Evolutionary conservation across 371 early-diverging fungal genomes (phyloP).

Genomic region (Mucor irregularis): DNA sequence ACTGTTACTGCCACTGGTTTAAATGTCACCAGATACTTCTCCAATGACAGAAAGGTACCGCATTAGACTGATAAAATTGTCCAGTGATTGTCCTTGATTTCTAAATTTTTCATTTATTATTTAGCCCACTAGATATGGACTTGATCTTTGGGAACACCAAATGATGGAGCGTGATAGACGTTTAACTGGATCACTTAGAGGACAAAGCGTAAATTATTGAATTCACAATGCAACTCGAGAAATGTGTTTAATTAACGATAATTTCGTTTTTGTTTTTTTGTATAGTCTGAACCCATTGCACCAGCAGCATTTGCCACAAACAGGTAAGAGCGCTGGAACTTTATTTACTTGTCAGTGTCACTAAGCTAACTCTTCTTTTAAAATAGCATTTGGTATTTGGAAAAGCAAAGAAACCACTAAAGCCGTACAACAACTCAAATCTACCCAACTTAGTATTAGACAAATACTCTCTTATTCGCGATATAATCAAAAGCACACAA

Average conservation of each 20-base stretch:
- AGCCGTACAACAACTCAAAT: neutral
- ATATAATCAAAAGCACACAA: too few relatives aligned
- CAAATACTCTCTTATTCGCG: too few relatives aligned
- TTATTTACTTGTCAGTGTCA: neutral
- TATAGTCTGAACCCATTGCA: constrained; percentile 41
- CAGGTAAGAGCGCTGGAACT: constrained; percentile 27
- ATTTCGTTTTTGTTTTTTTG: too few relatives aligned
- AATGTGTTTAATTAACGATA: neutral
- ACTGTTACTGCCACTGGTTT: constrained; percentile 43
- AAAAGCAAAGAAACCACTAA: constrained; percentile 41
- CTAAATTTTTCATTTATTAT: neutral
- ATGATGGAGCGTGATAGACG: constrained; percentile 62
- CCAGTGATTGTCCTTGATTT: neutral
- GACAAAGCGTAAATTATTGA: constrained; percentile 44
- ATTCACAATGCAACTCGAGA: neutral
- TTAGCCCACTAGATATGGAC: constrained; percentile 25
- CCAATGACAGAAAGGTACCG: constrained; percentile 46
- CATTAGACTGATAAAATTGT: neutral
- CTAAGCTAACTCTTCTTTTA: neutral
- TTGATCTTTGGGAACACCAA: constrained; percentile 52
- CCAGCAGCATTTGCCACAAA: constrained; percentile 46
- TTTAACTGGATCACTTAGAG: constrained; percentile 49
- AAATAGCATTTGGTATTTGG: constrained; percentile 54
- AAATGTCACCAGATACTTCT: constrained; percentile 35
- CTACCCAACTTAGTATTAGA: too few relatives aligned